A percentile compares a stretch with the other conserved stretches of the same genome.
Conservation (phyloP, 805 yeast genomes). For the Pichia kluyveri region DNA sequence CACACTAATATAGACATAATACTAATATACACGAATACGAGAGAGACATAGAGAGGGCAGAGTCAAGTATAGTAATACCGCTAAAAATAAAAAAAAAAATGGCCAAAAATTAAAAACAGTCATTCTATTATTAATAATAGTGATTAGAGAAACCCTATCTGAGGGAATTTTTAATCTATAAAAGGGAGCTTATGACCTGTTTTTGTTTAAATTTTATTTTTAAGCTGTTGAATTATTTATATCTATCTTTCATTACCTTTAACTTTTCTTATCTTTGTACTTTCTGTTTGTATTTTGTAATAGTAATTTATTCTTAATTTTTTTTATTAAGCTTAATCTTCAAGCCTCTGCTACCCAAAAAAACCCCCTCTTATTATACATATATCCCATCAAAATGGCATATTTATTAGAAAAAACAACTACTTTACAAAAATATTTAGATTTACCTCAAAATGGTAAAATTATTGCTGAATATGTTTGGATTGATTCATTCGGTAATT, state of each 20-base stretch:
- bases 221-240: neutral
- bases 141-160: neutral
- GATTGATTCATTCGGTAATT: conserved; percentile 87
- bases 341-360: neutral
- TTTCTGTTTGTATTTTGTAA: neutral
- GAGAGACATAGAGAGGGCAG: too few relatives aligned
- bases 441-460: conserved; percentile 76
- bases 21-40: too few relatives aligned
- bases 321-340: neutral
- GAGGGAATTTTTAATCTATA: neutral
- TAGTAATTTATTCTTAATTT: too few relatives aligned
- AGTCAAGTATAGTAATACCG: too few relatives aligned
- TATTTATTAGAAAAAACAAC: conserved; percentile 54
- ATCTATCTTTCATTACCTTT: too few relatives aligned
- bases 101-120: neutral
- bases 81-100: too few relatives aligned
- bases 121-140: neutral
- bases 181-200: neutral
- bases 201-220: neutral
- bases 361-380: too few relatives aligned
- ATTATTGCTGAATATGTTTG: conserved; percentile 95
- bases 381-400: neutral
- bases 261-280: neutral
- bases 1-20: too few relatives aligned
- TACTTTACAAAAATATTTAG: conserved; percentile 73